Evolutionary conservation across 345 rosid genomes (phyloP), one percentile per base, ranked within the genome.

Genomic region (Hypericum perforatum): DNA sequence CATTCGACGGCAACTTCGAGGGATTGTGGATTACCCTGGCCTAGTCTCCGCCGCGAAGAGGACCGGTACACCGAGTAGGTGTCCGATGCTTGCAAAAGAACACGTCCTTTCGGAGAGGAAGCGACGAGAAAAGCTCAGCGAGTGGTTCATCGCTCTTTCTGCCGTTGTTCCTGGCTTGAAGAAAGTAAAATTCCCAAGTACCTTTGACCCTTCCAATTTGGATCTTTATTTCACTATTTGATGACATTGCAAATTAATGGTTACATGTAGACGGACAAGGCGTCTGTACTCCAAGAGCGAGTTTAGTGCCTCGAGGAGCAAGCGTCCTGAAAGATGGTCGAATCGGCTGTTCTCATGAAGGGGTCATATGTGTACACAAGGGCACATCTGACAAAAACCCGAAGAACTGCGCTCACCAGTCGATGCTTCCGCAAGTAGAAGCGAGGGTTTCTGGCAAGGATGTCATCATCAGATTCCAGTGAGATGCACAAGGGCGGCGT

Each of bases 401-500:
- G 38, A 9, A n/a, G 13, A 13, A 40, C 5, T 10, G 37, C 37
- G 4, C 11, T 15, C 32, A 48, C 36, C 37, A 15, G 32, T 36
- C 40, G 32, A 22, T 22, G 8, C 54, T 86, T 7, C 90, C 87
- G 0, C 83, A 86, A 46, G 78, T 89, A 13, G 95, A 89, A 69
- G 89, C 74, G 0, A 80, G 78, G 63, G 79, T 86, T 54, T 68
- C 75, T 0, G 73, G 64, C 51, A 74, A 68, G 13, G 74, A 89
- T 43, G 76, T 82, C 5, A 73, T 89, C 5, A 63, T 89, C 6
- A 67, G 83, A 70, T 71, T 89, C 60, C 94, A 75, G 85, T 41
- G 81, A 80, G 69, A 84, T 77, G 32, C 73, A 56, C 11, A 74
- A 72, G 64, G 78, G 76, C 2, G 53, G 65, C 62, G 13, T 76